Evolutionary conservation across 441 rosid species (phyloP).

Genomic region (Mallotus repandus): DNA sequence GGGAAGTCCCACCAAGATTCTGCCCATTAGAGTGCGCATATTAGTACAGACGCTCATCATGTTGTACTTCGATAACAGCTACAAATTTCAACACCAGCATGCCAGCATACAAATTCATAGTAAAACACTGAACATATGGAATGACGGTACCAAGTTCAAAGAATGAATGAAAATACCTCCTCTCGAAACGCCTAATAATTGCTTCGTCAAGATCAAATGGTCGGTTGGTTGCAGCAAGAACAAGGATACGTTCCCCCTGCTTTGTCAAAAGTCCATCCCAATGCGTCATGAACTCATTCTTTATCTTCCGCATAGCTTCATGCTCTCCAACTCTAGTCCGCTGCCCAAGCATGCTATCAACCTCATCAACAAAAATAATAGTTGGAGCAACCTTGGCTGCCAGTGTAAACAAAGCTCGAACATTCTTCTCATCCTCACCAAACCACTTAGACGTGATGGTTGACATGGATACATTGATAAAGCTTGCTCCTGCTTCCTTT

Average conservation of each 20-base stretch:
- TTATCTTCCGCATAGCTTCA: conserved; percentile 96
- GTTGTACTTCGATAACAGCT: too few species aligned
- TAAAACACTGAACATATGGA: too few species aligned
- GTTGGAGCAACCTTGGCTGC: conserved; percentile 97
- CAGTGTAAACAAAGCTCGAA: conserved; percentile 81
- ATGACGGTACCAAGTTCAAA: neutral
- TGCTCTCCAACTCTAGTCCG: conserved; percentile 96
- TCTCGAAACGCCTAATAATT: conserved; percentile 93
- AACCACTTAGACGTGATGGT: conserved; percentile 99
- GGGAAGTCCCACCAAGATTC: conserved; percentile 96
- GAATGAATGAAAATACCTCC: conserved; percentile 52
- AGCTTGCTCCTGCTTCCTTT: conserved; percentile 97
- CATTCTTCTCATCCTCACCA: conserved; percentile 99
- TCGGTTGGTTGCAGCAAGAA: conserved; percentile 98
- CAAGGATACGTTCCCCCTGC: conserved; percentile 74
- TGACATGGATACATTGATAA: conserved; percentile 97
- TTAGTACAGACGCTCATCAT: neutral
- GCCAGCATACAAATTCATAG: too few species aligned
- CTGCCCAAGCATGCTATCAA: conserved; percentile 98
- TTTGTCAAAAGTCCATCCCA: conserved; percentile 97
- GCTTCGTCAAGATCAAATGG: conserved; percentile 99
- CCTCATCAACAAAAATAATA: conserved; percentile 95
- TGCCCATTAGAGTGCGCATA: conserved; percentile 26
- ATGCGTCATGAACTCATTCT: conserved; percentile 96
- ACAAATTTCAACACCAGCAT: too few species aligned